Percentiles rank a stretch among this genome's conserved stretches.
Evolutionary conservation across 192 early-diverging fungal species (phyloP).

Genomic region (Ambispora gerdemannii): DNA sequence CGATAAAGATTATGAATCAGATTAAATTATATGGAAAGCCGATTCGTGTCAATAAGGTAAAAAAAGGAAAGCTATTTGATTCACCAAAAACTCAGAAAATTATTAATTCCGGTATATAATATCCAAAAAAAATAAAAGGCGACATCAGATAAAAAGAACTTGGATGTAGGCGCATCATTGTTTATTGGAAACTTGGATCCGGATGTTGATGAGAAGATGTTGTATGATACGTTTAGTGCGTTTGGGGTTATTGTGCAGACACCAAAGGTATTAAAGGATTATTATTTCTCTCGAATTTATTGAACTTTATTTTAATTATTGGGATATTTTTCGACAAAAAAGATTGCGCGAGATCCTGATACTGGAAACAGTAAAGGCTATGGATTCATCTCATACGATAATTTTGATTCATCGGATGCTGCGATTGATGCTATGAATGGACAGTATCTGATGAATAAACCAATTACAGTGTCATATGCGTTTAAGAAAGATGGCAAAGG

Average conservation of each 20-base stretch:
- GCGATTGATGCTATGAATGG: slow-evolving; percentile 98
- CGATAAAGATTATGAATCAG: slow-evolving; percentile 96
- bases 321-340: not conserved
- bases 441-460: slow-evolving; percentile 92
- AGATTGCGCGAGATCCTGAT: slow-evolving; percentile 80
- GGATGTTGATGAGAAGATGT: slow-evolving; percentile 83
- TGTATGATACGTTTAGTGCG: slow-evolving; percentile 92
- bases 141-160: slow-evolving; percentile 73
- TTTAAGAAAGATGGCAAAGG: slow-evolving; percentile 99
- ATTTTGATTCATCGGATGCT: slow-evolving; percentile 94
- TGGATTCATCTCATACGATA: slow-evolving; percentile 89
- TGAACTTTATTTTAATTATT: no score
- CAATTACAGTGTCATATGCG: slow-evolving; percentile 86
- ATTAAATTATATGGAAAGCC: slow-evolving; percentile 94
- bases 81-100: no score
- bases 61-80: no score
- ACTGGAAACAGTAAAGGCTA: slow-evolving; percentile 88
- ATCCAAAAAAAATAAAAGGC: slow-evolving; percentile 41
- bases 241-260: slow-evolving; percentile 90
- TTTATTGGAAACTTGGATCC: slow-evolving; percentile 97
- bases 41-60: slow-evolving; percentile 87
- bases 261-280: slow-evolving; percentile 58
- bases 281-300: no score
- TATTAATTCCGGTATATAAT: not conserved
- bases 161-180: slow-evolving; percentile 94